Conservation (phyloP, 2,329 filamentous ascomycete genomes). For the Paraphaeosphaeria sporulosa region DNA sequence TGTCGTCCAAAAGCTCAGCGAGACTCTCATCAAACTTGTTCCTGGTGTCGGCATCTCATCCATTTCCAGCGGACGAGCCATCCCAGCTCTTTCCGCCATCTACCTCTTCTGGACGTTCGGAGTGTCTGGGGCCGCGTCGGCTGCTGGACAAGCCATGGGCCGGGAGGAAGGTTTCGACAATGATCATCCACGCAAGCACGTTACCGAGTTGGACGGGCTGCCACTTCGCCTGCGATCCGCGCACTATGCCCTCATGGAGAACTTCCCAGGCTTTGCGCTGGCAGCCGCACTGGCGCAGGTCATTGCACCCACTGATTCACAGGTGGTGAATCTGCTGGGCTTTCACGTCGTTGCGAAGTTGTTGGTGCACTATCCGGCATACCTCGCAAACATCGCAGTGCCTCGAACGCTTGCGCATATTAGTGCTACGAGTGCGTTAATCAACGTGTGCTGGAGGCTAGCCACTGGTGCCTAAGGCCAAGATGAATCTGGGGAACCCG, state of each 20-base stretch:
- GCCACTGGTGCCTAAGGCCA: not conserved
- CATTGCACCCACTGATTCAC: constrained; percentile 1
- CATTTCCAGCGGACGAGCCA: constrained; percentile 3
- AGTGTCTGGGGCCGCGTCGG: constrained; percentile 1
- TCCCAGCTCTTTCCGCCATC: not conserved
- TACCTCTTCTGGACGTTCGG: constrained; percentile 11
- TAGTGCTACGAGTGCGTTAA: constrained; percentile 6
- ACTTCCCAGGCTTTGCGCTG: constrained; percentile 6
- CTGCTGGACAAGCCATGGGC: constrained; percentile 5
- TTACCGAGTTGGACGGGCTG: not conserved
- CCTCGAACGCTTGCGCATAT: constrained; percentile 1
- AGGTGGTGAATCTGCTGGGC: constrained; percentile 5
- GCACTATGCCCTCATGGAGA: constrained; percentile 9
- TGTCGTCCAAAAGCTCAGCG: constrained; percentile 5
- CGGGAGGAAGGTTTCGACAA: constrained; percentile 6
- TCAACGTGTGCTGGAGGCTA: constrained; percentile 5
- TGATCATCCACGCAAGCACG: constrained; percentile 4
- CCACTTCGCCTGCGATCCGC: constrained; percentile 2
- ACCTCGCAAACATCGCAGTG: not conserved
- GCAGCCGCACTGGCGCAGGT: constrained; percentile 5
- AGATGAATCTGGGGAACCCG: not conserved
- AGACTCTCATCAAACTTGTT: not conserved
- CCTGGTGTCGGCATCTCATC: constrained; percentile 4
- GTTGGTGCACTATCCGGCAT: constrained; percentile 6
- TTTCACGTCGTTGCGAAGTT: constrained; percentile 7